A percentile compares a stretch with the other conserved stretches of the same genome.
Evolutionary conservation across 2,329 filamentous ascomycete genomes (phyloP).

Genomic region (Sclerotinia sclerotiorum): DNA sequence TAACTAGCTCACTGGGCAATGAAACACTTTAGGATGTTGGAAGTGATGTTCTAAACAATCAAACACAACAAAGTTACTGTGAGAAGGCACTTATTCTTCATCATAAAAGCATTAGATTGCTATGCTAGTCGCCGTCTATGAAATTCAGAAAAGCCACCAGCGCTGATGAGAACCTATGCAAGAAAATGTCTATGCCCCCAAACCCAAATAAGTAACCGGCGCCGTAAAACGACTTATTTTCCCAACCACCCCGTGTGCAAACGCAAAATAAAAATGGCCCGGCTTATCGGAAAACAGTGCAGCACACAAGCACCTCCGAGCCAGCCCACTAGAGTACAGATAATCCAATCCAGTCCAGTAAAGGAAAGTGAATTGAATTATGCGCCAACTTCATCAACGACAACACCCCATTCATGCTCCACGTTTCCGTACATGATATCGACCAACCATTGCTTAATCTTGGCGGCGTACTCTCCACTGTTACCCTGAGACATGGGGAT

Average conservation of each 20-base stretch:
- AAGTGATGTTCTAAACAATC: background rate
- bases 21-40: background rate
- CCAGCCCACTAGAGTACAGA: background rate
- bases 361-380: background rate
- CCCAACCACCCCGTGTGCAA: background rate
- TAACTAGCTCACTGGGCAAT: background rate
- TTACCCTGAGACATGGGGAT: constrained; percentile 59
- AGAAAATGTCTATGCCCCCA: constrained; percentile 7
- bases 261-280: background rate
- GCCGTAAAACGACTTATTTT: background rate
- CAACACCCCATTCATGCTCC: constrained; percentile 67
- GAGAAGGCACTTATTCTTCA: background rate
- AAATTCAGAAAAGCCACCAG: background rate
- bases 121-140: constrained; percentile 3
- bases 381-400: constrained; percentile 55
- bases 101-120: background rate
- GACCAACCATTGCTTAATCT: constrained; percentile 65
- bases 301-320: background rate
- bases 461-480: constrained; percentile 56
- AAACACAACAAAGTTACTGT: background rate
- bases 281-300: background rate
- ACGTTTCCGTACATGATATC: constrained; percentile 65
- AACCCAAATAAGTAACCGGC: background rate
- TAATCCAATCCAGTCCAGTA: background rate
- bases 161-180: constrained; percentile 11